These are phyloP conservation scores for Boletus barrowsii DNA, from an alignment of 768 basidiomycete species.

Conservation along the genomic window DNA sequence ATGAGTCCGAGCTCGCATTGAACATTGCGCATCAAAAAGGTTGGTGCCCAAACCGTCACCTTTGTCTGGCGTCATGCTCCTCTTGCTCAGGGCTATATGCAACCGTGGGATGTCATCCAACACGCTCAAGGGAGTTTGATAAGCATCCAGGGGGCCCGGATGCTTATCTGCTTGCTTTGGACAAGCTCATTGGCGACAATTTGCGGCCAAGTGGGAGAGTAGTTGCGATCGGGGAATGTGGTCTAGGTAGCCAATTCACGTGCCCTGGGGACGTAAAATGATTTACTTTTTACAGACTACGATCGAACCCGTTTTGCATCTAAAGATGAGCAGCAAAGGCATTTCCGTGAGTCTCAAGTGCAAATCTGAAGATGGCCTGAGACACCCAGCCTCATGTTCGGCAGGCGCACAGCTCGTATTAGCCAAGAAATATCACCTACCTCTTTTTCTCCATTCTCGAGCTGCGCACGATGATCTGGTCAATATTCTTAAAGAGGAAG, in stretches of 20 bases:
- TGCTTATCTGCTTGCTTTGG: constrained; percentile 59
- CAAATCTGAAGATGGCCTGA: neutral
- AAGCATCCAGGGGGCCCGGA: constrained; percentile 51
- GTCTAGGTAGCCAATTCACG: constrained; percentile 50
- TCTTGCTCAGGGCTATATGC: constrained; percentile 53
- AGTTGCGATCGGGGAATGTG: constrained; percentile 78
- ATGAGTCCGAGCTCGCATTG: constrained; percentile 59
- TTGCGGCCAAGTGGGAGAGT: constrained; percentile 53
- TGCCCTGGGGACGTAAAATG: neutral
- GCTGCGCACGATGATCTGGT: constrained; percentile 74
- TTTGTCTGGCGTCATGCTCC: neutral
- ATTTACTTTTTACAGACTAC: constrained; percentile 50
- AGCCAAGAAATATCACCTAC: constrained; percentile 68
- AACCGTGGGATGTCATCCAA: constrained; percentile 81
- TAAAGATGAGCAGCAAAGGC: constrained; percentile 53
- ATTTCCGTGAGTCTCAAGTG: constrained; percentile 52
- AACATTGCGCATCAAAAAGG: constrained; percentile 57
- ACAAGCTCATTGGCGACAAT: constrained; percentile 49
- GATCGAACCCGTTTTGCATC: constrained; percentile 68
- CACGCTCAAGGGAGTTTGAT: constrained; percentile 68
- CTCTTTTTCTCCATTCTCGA: constrained; percentile 79
- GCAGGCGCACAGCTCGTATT: constrained; percentile 56
- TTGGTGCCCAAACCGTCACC: constrained; percentile 19
- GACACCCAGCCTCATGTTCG: neutral
- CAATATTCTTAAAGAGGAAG: constrained; percentile 58